Evolutionary conservation across 108 stramenopile species (phyloP), one percentile per base, ranked within the genome.

Genomic region (Nitzschia palea): DNA sequence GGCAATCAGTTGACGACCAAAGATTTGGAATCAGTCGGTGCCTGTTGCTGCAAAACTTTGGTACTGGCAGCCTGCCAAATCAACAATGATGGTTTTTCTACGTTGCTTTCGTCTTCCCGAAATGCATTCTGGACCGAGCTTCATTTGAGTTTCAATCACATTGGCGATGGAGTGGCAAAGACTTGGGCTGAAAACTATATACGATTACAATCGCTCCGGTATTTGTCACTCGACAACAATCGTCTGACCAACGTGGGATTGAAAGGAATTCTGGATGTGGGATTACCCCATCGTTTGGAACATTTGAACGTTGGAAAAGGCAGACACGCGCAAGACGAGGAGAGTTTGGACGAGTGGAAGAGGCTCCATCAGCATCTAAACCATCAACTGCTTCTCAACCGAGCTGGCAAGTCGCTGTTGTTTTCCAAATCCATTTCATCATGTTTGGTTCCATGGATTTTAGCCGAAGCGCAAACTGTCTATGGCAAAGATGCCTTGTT

Each of bases 401-500:
- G 44, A 1, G 44, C 44, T 2, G 44, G 44, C 44, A 44, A 18
- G 44, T 44, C 44, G 44, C 20, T 44, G 44, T 18, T 44, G 17
- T 17, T 20, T 44, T 44, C 44, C 3, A 17, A 17, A 17, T 17
- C 17, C 3, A 18, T 44, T 17, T 18, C 44, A 17, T 18, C 17
- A 20, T 17, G 20, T 44, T 17, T 20, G 44, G 17, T 44, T 44
- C 18, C 20, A 44, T 17, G 44, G 20, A 54, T 54, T 1, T 27
- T 66, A 36, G 34, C 45, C 2, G 36, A 66, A 1, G 65, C 65
- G 35, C 45, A 66, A 33, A n/a, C 15, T n/a, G 51, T 66, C 31
- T 66, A 66, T 55, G 65, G 65, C 4, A 23, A 36, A 22, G 40
- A 66, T 53, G 65, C 65, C 4, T 12, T 54, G 3, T 66, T 34